Evolutionary conservation across 2,329 filamentous ascomycete species (phyloP), one percentile per base, ranked within the genome.

Genomic region (Ascochyta koolunga): DNA sequence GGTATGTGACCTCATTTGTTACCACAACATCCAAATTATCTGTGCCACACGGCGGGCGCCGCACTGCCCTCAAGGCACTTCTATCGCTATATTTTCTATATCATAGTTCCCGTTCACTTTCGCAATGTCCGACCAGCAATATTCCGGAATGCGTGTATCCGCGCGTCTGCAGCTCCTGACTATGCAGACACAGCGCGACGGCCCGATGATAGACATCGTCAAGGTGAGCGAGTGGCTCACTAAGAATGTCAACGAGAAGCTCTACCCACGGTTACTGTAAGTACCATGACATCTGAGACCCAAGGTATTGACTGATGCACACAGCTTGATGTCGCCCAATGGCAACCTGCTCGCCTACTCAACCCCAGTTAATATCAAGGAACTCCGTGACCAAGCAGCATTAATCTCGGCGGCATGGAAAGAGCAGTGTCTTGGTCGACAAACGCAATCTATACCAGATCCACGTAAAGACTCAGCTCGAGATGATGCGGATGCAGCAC

Each of bases 301-400:
- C 10, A 13, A 16, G 11, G 5, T 41, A 11, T 31, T n/a, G 6
- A 38, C 59, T 67, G 33, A 67, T 38, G 6, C 15, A 38, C 40
- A 13, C 49, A 79, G 77, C 57, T 67, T 81, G 49, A 82, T 81
- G 76, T 81, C 79, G 25, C 78, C 78, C 19, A 81, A 80, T 60
- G 80, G 79, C 57, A 81, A 78, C 2, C 66, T 82, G 18, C 70
- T 82, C 44, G 79, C 80, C 37, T 80, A 81, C 64, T 80, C 75
- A 16, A 76, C 76, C 19, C 78, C 79, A 11, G 72, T 76, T n/a
- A 74, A 81, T 57, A 78, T 79, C 62, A 77, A 77, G 56, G 76
- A 79, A 56, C 70, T 82, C 27, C 77, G 80, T 35, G 79, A 79
- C 50, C 78, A 80, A 60, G 79, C 78, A 19, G 78, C 80, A 6